These are phyloP conservation scores for Arachnomyces sp. DNA, from an alignment of 2,329 filamentous ascomycete species.

Conservation along the genomic window DNA sequence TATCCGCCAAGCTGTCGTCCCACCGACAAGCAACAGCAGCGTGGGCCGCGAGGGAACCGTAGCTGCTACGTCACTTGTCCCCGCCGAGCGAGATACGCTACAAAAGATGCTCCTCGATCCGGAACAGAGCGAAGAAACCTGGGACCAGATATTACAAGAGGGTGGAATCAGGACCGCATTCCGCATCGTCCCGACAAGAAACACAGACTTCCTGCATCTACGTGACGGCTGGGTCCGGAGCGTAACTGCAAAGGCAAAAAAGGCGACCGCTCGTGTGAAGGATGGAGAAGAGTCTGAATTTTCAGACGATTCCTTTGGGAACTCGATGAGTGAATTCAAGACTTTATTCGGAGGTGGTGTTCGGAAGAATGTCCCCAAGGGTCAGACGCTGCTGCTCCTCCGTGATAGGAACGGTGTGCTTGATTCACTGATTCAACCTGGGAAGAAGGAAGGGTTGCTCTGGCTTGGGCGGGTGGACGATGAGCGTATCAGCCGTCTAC, in stretches of 20 bases:
- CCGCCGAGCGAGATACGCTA: slow-evolving; percentile 70
- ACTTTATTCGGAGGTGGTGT: slow-evolving; percentile 68
- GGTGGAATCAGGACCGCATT: slow-evolving; percentile 67
- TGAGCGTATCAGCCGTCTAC: slow-evolving; percentile 67
- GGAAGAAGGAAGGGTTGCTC: slow-evolving; percentile 40
- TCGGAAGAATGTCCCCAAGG: slow-evolving; percentile 64
- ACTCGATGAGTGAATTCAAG: slow-evolving; percentile 70
- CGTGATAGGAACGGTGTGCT: slow-evolving; percentile 60
- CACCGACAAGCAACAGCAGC: slow-evolving; percentile 17
- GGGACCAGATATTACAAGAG: slow-evolving; percentile 62
- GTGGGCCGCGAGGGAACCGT: slow-evolving; percentile 46
- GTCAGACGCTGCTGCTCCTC: slow-evolving; percentile 65
- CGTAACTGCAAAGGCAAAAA: slow-evolving; percentile 64
- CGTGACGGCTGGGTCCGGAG: slow-evolving; percentile 85
- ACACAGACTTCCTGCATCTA: slow-evolving; percentile 89
- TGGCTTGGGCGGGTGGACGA: slow-evolving; percentile 67
- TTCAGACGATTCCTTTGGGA: slow-evolving; percentile 68
- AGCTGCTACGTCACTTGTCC: slow-evolving; percentile 72
- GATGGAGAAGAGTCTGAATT: slow-evolving; percentile 39
- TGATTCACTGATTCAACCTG: slow-evolving; percentile 57
- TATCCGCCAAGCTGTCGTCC: slow-evolving; percentile 56
- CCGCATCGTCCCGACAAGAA: slow-evolving; percentile 79
- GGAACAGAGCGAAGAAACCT: slow-evolving; percentile 61
- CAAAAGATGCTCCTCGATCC: slow-evolving; percentile 63
- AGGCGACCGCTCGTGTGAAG: slow-evolving; percentile 42